These are phyloP conservation scores for Xylaria longipes DNA, from an alignment of 495 filamentous ascomycete species.

Conservation along the genomic window DNA sequence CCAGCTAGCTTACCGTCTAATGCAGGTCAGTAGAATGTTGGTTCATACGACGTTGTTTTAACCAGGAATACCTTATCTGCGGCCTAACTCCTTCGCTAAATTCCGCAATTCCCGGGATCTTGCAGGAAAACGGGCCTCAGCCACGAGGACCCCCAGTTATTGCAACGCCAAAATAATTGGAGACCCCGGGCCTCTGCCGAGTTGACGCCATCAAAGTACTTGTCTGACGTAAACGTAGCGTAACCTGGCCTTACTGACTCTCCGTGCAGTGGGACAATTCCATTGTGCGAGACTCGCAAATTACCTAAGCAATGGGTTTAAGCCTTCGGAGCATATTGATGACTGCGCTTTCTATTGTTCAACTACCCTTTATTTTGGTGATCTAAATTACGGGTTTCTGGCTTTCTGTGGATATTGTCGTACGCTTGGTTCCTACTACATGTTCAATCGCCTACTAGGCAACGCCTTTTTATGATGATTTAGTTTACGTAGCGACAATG, in stretches of 20 bases:
- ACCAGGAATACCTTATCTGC: background rate
- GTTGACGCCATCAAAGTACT: constrained; percentile 1
- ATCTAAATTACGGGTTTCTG: constrained; percentile 13
- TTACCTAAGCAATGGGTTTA: background rate
- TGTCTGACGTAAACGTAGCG: background rate
- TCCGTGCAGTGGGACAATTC: background rate
- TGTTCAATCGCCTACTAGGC: background rate
- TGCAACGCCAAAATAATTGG: background rate
- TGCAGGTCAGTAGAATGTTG: background rate
- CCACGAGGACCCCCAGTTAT: background rate
- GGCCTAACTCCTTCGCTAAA: constrained; percentile 12
- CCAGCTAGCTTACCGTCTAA: background rate
- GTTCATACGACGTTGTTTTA: too few relatives aligned
- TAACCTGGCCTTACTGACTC: background rate
- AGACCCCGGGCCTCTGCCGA: background rate
- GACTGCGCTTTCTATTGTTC: background rate
- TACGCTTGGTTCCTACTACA: constrained; percentile 18
- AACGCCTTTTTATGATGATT: background rate
- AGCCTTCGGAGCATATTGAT: background rate
- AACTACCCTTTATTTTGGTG: background rate
- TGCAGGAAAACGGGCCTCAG: background rate
- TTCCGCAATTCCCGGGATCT: constrained; percentile 1
- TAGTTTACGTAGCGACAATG: background rate
- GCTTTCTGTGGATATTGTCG: constrained; percentile 7
- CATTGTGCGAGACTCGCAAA: background rate